Conservation (phyloP, 1,139 yeast species). For the Debaryomyces coudertii region DNA sequence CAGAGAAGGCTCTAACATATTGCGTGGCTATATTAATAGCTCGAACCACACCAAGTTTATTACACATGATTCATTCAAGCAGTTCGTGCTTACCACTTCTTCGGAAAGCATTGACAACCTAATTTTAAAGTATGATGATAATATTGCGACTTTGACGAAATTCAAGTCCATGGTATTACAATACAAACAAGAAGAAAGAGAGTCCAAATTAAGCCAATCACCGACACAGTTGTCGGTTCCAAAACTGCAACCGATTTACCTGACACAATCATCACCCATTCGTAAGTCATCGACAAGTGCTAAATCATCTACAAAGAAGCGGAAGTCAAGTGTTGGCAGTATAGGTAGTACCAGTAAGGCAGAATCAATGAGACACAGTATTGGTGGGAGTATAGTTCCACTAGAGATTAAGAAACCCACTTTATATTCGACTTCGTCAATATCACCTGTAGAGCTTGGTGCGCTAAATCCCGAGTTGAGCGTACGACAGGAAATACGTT, state of each 20-base stretch:
- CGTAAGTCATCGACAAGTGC: neutral
- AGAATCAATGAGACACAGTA: neutral
- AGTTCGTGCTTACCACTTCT: constrained; percentile 4
- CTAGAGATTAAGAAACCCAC: constrained; percentile 15
- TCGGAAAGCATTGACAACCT: constrained; percentile 2
- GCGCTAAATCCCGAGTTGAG: constrained; percentile 25
- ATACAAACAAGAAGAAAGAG: neutral
- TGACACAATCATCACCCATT: neutral
- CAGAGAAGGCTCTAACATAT: neutral
- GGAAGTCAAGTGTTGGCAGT: neutral
- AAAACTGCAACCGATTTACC: neutral
- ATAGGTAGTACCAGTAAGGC: neutral
- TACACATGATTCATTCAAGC: neutral
- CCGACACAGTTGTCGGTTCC: neutral
- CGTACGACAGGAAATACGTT: constrained; percentile 18
- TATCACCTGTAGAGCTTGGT: constrained; percentile 15
- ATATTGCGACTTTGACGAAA: neutral
- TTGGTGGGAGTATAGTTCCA: constrained; percentile 19
- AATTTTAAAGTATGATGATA: constrained; percentile 1
- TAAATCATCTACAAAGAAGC: neutral
- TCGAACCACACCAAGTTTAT: neutral
- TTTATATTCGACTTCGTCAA: constrained; percentile 6
- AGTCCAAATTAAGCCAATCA: neutral
- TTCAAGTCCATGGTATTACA: neutral
- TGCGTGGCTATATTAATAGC: constrained; percentile 5